These are phyloP conservation scores for Keqinozyma sinolaborantium DNA, from an alignment of 1,139 yeast species.

Conservation along the genomic window DNA sequence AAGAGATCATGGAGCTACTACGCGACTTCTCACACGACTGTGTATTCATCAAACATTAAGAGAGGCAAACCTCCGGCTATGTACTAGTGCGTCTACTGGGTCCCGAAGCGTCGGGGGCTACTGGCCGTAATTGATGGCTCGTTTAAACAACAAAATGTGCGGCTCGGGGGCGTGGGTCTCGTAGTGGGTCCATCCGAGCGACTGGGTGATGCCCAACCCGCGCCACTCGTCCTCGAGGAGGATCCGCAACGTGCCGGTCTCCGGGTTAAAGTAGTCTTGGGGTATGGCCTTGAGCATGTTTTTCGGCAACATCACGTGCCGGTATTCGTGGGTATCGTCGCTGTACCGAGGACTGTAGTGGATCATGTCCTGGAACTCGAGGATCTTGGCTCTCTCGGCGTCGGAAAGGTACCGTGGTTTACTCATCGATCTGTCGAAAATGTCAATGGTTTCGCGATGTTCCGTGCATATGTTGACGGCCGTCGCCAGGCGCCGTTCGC, in stretches of 20 bases:
- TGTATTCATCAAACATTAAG: background rate
- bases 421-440: slow-evolving; percentile 18
- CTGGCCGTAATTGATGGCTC: slow-evolving; percentile 43
- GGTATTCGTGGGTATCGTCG: slow-evolving; percentile 80
- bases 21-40: background rate
- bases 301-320: slow-evolving; percentile 97
- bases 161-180: slow-evolving; percentile 99
- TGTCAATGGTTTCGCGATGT: background rate
- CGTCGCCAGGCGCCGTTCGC: background rate
- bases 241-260: slow-evolving; percentile 90
- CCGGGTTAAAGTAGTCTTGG: slow-evolving; percentile 92
- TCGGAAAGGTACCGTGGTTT: slow-evolving; percentile 72
- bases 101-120: too few relatives aligned
- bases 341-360: slow-evolving; percentile 92
- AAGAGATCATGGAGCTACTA: background rate
- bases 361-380: slow-evolving; percentile 90
- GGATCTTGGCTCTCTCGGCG: slow-evolving; percentile 78
- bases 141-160: slow-evolving; percentile 85
- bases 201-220: slow-evolving; percentile 95
- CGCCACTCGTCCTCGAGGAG: slow-evolving; percentile 97
- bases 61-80: background rate
- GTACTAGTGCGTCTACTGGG: background rate
- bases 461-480: background rate
- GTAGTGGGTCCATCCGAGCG: slow-evolving; percentile 97
- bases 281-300: slow-evolving; percentile 94